Conservation (phyloP, 441 rosid species). For the Pelargonium fulgidum region DNA sequence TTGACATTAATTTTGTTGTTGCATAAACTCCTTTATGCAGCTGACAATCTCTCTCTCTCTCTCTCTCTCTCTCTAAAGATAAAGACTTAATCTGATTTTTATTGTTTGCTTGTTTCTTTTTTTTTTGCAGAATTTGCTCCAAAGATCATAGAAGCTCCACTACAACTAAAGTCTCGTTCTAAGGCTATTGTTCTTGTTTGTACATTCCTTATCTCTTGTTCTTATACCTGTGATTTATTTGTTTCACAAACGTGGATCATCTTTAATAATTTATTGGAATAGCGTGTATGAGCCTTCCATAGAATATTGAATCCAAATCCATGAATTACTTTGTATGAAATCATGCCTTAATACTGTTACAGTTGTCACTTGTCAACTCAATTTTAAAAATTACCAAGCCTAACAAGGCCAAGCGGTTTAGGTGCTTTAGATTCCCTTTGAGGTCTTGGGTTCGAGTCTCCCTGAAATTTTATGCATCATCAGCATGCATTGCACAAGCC, state of each 20-base stretch:
- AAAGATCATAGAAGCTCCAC: constrained; percentile 36
- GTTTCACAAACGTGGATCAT: neutral
- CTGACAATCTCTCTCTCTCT: no score
- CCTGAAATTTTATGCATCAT: no score
- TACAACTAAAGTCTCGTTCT: constrained; percentile 41
- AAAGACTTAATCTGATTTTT: constrained; percentile 2
- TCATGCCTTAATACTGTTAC: neutral
- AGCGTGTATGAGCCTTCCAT: neutral
- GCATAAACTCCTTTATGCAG: no score
- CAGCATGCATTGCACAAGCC: neutral
- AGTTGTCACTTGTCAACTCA: neutral
- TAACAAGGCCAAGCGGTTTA: no score
- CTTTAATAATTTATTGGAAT: constrained; percentile 1
- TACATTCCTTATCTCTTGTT: constrained; percentile 52
- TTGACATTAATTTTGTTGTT: no score
- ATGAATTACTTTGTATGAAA: no score
- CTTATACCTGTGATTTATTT: constrained; percentile 7
- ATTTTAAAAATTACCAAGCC: no score
- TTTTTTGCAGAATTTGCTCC: constrained; percentile 37
- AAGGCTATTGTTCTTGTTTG: constrained; percentile 91
- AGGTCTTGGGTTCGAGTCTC: no score
- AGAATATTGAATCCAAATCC: no score
- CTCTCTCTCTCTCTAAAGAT: no score
- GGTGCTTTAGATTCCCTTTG: no score
- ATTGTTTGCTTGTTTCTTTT: constrained; percentile 11